A percentile compares a stretch with the other conserved stretches of the same genome.
Conservation (phyloP, 768 basidiomycete species). For the Suillus subluteus region DNA sequence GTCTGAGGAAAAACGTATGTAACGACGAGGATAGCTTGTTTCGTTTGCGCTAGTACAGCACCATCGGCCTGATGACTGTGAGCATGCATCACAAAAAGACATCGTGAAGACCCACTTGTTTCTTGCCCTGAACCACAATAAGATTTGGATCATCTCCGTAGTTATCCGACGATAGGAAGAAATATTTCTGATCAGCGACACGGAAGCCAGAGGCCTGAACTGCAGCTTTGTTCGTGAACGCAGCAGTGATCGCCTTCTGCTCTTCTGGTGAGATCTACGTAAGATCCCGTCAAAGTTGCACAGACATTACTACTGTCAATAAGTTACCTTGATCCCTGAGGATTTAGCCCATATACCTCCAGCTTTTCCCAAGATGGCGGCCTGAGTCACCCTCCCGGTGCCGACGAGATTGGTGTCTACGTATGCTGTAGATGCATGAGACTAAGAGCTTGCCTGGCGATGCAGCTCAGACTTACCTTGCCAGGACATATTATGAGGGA, state of each 20-base stretch:
- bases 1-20: constrained; percentile 71
- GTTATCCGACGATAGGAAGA: constrained; percentile 46
- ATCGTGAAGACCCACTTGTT: constrained; percentile 54
- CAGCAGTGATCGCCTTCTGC: constrained; percentile 31
- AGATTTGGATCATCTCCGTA: constrained; percentile 44
- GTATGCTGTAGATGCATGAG: constrained; percentile 54
- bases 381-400: constrained; percentile 70
- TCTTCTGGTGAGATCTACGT: constrained; percentile 29
- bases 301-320: constrained; percentile 17
- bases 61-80: constrained; percentile 64
- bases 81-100: not conserved
- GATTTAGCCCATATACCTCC: constrained; percentile 38
- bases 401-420: constrained; percentile 82
- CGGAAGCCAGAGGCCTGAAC: constrained; percentile 63
- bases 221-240: constrained; percentile 43
- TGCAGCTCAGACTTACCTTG: constrained; percentile 60
- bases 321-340: constrained; percentile 22
- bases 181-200: constrained; percentile 74
- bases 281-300: constrained; percentile 16
- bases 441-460: not conserved
- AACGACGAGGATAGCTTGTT: constrained; percentile 81
- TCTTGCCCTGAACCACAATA: constrained; percentile 68
- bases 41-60: constrained; percentile 74
- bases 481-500: constrained; percentile 61
- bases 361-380: constrained; percentile 51